Percentiles rank a stretch among this genome's conserved stretches.
phyloP scores from a whole-genome alignment of 2,329 filamentous ascomycete species.

The Fusarium pseudonygamai region DNA sequence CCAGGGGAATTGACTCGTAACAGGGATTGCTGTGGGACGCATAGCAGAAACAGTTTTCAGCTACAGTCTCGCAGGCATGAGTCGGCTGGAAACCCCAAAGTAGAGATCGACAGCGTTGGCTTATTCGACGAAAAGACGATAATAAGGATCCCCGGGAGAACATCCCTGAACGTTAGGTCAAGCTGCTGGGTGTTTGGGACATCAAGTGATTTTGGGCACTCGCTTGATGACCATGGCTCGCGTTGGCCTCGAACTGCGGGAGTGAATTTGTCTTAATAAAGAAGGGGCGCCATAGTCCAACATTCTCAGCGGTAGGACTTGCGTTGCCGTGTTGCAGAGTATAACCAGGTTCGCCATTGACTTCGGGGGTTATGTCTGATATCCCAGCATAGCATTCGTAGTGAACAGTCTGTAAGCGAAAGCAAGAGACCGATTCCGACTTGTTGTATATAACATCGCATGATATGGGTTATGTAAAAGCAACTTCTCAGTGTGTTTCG shows the following conservation, averaged over 20 bases:
- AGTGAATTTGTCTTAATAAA: neutral
- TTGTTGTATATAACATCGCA: neutral
- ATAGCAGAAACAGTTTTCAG: conserved; percentile 10
- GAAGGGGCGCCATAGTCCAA: conserved; percentile 8
- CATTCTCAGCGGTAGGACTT: neutral
- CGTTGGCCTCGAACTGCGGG: neutral
- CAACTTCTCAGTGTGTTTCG: neutral
- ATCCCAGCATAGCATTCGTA: neutral
- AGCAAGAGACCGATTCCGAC: neutral
- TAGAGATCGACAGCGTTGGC: conserved; percentile 15
- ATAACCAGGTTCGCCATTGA: neutral
- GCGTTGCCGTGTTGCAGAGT: neutral
- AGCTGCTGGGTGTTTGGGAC: conserved; percentile 4
- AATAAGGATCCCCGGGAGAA: conserved; percentile 22
- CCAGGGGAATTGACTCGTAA: neutral
- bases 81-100: conserved; percentile 5
- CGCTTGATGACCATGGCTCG: neutral
- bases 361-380: conserved; percentile 1
- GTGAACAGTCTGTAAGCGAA: neutral
- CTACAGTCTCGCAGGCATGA: conserved; percentile 2
- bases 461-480: neutral
- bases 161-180: conserved; percentile 10
- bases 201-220: conserved; percentile 5
- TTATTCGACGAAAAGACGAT: neutral
- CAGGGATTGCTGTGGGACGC: neutral